These are phyloP conservation scores for Cyclotella choctawhatcheeana DNA, from an alignment of 108 stramenopile species.

Conservation along the genomic window DNA sequence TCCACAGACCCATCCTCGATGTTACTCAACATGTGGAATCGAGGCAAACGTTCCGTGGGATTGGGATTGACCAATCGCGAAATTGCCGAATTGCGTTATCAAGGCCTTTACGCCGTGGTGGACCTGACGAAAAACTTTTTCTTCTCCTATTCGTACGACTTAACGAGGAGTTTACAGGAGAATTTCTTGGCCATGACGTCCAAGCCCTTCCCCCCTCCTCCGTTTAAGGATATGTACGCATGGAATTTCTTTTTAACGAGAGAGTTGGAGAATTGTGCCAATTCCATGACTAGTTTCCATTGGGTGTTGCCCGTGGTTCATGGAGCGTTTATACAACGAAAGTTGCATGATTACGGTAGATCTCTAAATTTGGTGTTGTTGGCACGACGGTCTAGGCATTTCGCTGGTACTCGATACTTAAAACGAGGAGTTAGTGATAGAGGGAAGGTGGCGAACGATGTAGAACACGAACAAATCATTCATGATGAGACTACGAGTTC, in stretches of 20 bases:
- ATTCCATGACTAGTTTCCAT: slow-evolving; percentile 80
- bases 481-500: slow-evolving; percentile 86
- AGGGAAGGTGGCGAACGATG: slow-evolving; percentile 97
- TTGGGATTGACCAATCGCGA: slow-evolving; percentile 83
- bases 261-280: slow-evolving; percentile 85
- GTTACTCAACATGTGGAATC: slow-evolving; percentile 90
- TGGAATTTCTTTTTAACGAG: slow-evolving; percentile 93
- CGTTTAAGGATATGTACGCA: slow-evolving; percentile 94
- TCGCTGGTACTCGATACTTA: slow-evolving; percentile 97
- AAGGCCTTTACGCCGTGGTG: slow-evolving; percentile 94
- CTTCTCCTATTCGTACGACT: slow-evolving; percentile 95
- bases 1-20: slow-evolving; percentile 78
- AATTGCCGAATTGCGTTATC: slow-evolving; percentile 92
- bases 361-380: slow-evolving; percentile 89
- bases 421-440: slow-evolving; percentile 96
- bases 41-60: slow-evolving; percentile 86
- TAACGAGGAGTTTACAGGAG: slow-evolving; percentile 93
- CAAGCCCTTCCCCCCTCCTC: slow-evolving; percentile 81
- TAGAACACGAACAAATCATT: slow-evolving; percentile 94
- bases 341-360: slow-evolving; percentile 90
- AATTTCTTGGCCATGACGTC: slow-evolving; percentile 89
- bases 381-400: slow-evolving; percentile 94
- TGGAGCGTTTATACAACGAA: slow-evolving; percentile 94
- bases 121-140: slow-evolving; percentile 97
- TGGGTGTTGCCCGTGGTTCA: slow-evolving; percentile 95